Evolutionary conservation across 2,329 filamentous ascomycete genomes (phyloP).

Genomic region (Pseudocercospora crystallina): DNA sequence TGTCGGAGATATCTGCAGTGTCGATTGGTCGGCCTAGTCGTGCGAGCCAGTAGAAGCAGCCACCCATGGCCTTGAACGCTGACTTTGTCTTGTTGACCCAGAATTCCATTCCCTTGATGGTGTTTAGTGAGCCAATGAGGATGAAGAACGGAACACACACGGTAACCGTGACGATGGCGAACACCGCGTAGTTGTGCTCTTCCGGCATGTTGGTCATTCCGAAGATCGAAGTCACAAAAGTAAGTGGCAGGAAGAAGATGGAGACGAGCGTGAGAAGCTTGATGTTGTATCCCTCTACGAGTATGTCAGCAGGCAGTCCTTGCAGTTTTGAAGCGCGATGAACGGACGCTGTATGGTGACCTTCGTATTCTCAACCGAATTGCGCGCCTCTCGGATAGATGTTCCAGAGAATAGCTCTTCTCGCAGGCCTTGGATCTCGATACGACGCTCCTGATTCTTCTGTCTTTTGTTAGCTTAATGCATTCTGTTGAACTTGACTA

Average conservation of each 20-base stretch:
- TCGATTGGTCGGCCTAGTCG: slow-evolving; percentile 31
- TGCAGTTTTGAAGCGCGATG: not conserved
- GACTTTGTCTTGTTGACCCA: slow-evolving; percentile 30
- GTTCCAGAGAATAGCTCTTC: slow-evolving; percentile 65
- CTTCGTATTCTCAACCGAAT: slow-evolving; percentile 57
- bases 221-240: slow-evolving; percentile 61
- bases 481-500: too few relatives aligned
- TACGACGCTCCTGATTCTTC: slow-evolving; percentile 56
- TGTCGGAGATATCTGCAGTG: not conserved
- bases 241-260: slow-evolving; percentile 62
- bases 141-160: slow-evolving; percentile 50
- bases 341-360: slow-evolving; percentile 48
- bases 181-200: slow-evolving; percentile 38
- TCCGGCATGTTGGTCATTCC: slow-evolving; percentile 52
- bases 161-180: slow-evolving; percentile 43
- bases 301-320: slow-evolving; percentile 2
- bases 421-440: slow-evolving; percentile 57
- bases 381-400: slow-evolving; percentile 60
- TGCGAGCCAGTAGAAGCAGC: slow-evolving; percentile 1
- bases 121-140: slow-evolving; percentile 48
- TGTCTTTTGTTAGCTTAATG: too few relatives aligned
- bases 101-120: slow-evolving; percentile 40
- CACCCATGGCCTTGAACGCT: not conserved
- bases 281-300: slow-evolving; percentile 61
- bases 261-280: slow-evolving; percentile 60